Evolutionary conservation across 805 yeast genomes (phyloP), one percentile per base, ranked within the genome.

Genomic region (Candida caryicola): DNA sequence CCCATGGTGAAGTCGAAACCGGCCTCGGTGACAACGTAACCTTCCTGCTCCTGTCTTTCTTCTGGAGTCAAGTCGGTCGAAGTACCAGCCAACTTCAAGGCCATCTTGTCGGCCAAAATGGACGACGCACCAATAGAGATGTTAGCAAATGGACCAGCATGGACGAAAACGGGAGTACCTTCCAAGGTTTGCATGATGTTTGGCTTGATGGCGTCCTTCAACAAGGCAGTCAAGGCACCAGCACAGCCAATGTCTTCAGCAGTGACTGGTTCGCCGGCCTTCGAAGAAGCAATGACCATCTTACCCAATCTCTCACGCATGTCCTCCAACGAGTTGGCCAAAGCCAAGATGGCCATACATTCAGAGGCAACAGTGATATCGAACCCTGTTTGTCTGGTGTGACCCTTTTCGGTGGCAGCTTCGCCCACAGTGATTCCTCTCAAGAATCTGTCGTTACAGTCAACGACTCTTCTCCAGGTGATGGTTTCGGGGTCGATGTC

Each of bases 1-100:
- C 99, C 99, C 98, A 91, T 91, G 34, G 97, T 91, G 73, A 93
- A 91, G 66, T 91, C 98, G 68, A 91, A 91, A 37, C 99, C 99
- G 28, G 98, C 97, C 65, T 91, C 99, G 35, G 99, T 91, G 44
- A 91, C 87, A 39, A 89, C 98, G 59, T 78, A 91, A 49, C 98
- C 98, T 49, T 74, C 75, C 53, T 74, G 75, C 39, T 71, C 71
- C 35, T 65, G 52, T 54, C 70, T 66, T 46, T 64, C 69, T 33
- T 66, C 68, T 14, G 63, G 62, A 17, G 67, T 45, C 46, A 69
- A 61, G 37, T 62, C 67, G n/a, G 76, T 60, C 12, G 75, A 70
- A 21, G 80, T 74, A 62, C 91, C 91, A 31, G 85, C 84, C 51
- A 91, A 77, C 67, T 91, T 89, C 58, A 91, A 74, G 4, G 95